Base-by-base conservation (phyloP, 176 grass and related monocot genomes). In the Zizania latifolia region DNA sequence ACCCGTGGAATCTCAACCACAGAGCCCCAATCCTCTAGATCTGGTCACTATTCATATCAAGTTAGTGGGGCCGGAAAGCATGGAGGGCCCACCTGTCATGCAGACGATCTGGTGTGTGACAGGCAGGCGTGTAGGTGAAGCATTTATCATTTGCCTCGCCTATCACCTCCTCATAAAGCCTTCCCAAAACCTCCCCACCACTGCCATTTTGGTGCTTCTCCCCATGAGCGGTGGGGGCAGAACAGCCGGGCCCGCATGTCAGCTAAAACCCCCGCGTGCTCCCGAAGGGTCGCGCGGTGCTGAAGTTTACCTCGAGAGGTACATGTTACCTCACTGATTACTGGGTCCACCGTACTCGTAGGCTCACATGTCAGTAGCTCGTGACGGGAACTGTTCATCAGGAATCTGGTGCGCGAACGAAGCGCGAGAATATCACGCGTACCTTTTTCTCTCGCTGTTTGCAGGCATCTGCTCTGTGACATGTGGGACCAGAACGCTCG, bases 401-500 rank as follows among this genome's bases (percentile, higher is more conserved):
- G 51, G 40, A 23, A 54, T 74, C 68, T 17, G 0, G 60, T 83
- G 68, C 74, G 43, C 29, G 16, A n/a, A n/a, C n/a, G n/a, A 22
- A 29, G 11, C 68, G 14, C 40, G 34, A 17, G 68, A 65, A 30
- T 72, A 74, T 36, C 62, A 6, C 34, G 26, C 21, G 33, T 36
- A n/a, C 16, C 22, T 28, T 10, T 26, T 31, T 15, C 16, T 7
- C 53, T 2, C 58, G n/a, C 7, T 10, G 4, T 2, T 36, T 0
- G 0, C 0, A 0, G 0, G 0, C 0, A 1, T 0, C 0, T 0
- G 3, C 0, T n/a, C n/a, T n/a, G 4, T 82, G 86, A 75, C 75
- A 28, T 35, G 4, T 2, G 54, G 86, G 53, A 0, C 10, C 0
- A 0, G 0, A 0, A 0, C 0, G 0, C 0, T 0, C 0, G 0